Evolutionary conservation across 1,284 basidiomycete species (phyloP), one percentile per base, ranked within the genome.

Genomic region (Amylostereum areolatum): DNA sequence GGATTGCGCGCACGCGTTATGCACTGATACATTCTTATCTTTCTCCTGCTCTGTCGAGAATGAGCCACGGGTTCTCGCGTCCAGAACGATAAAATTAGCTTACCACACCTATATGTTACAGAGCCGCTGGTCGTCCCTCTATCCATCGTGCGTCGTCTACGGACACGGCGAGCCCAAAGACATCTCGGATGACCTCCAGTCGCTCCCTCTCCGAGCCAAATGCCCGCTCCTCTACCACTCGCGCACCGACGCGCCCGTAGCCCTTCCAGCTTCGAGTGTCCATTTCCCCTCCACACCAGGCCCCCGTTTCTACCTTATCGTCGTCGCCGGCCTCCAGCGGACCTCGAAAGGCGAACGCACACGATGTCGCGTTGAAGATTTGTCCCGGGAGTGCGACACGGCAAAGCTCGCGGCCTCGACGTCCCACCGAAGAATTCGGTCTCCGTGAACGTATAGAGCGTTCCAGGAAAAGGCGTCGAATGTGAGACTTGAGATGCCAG

Each of bases 381-480:
- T 57, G 56, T n/a, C 47, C 36, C 2, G 54, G 54, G 5, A 51
- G 51, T 46, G 58, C 34, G 57, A 61, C n/a, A 70, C 60, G 43
- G 55, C 58, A 47, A 62, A 62, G 10, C 67, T 68, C 18, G 57
- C 62, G 28, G 57, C 58, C 8, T 55, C 50, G 42, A 58, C 63
- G 51, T 73, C 71, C 12, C 42, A 45, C 0, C 47, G 50, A 61
- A 66, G 45, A 59, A 66, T 51, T 73, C 71, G 35, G 58, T 59
- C 47, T 69, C 67, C 11, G 61, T 56, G 55, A 72, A 71, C 11
- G 65, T 59, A 51, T 64, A 70, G 24, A 67, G 50, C 31, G 64
- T 55, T 47, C 67, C 67, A 70, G 10, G 31, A 34, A 57, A 24
- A 45, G 29, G 33, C 30, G 40, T 47, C 9, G 39, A 32, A 52